Evolutionary conservation across 306 rosid genomes (phyloP).

Genomic region (Mucuna pruriens): DNA sequence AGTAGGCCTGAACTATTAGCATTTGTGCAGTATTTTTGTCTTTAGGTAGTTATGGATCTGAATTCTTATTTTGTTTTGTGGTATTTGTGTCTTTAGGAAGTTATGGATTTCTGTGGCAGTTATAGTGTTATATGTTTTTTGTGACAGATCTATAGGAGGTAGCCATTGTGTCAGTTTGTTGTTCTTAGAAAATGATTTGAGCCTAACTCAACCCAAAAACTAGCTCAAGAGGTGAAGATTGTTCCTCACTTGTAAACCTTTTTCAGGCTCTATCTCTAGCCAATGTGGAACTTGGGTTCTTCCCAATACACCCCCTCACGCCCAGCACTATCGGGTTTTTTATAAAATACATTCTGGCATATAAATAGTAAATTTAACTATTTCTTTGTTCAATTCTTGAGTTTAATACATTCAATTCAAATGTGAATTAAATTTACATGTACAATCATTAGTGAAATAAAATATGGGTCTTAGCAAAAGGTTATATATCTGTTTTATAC

Average conservation of each 20-base stretch:
- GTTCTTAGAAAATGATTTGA: no score
- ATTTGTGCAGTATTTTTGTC: conserved; percentile 5
- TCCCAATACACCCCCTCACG: no score
- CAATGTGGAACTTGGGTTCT: no score
- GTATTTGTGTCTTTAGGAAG: background rate
- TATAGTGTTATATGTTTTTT: background rate
- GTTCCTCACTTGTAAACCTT: no score
- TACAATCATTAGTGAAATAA: conserved; percentile 11
- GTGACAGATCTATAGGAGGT: background rate
- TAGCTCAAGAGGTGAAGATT: no score
- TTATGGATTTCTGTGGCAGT: background rate
- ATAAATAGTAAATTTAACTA: background rate
- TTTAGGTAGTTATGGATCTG: background rate
- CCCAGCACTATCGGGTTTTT: no score
- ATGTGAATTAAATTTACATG: conserved; percentile 6
- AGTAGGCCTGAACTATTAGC: background rate
- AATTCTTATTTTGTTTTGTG: background rate
- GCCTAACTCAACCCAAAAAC: no score
- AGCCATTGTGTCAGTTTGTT: background rate
- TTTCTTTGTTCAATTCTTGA: background rate
- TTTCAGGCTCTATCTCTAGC: no score
- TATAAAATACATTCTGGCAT: no score
- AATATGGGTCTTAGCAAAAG: background rate
- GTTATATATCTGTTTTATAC: no score
- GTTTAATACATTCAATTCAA: background rate